These are phyloP conservation scores for Candida xyloterini DNA, from an alignment of 805 yeast genomes.

Conservation along the genomic window DNA sequence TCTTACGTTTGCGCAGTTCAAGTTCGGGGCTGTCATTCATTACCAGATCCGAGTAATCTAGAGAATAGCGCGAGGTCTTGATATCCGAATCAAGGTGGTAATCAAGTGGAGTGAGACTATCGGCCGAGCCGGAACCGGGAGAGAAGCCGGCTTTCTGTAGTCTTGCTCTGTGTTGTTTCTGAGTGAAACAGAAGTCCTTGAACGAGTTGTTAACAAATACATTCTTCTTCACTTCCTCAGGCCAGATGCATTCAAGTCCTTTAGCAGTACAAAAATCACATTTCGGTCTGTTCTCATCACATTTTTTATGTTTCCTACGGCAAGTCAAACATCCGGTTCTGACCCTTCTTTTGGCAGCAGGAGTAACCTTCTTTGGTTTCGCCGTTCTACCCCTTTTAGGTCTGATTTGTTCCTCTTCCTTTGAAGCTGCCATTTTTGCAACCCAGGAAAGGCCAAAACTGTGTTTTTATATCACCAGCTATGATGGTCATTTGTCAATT, in stretches of 20 bases:
- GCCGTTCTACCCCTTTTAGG: constrained; percentile 20
- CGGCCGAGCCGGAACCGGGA: constrained; percentile 2
- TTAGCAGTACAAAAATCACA: constrained; percentile 44
- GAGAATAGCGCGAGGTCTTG: constrained; percentile 11
- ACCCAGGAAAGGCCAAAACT: neutral
- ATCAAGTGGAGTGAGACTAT: constrained; percentile 17
- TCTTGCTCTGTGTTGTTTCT: constrained; percentile 10
- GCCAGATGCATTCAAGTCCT: constrained; percentile 38
- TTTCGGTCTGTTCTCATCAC: constrained; percentile 54
- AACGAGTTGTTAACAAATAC: constrained; percentile 29
- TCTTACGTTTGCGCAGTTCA: constrained; percentile 12
- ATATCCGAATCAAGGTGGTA: neutral
- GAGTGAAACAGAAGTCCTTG: constrained; percentile 24
- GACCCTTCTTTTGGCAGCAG: constrained; percentile 36
- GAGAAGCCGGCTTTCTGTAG: constrained; percentile 4
- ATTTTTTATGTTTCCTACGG: constrained; percentile 50
- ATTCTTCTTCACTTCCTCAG: constrained; percentile 30
- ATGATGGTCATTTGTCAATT: constrained; percentile 5
- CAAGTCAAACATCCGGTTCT: constrained; percentile 51
- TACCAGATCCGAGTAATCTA: constrained; percentile 19
- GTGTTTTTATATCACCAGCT: neutral
- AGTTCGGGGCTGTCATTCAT: constrained; percentile 6
- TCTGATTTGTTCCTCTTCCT: constrained; percentile 5
- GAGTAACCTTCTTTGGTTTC: constrained; percentile 28
- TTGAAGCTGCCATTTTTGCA: constrained; percentile 5